Percentiles rank a stretch among this genome's conserved stretches.
These are phyloP conservation scores for Claviceps fusiformis DNA, from an alignment of 2,329 filamentous ascomycete species.

Conservation along the genomic window DNA sequence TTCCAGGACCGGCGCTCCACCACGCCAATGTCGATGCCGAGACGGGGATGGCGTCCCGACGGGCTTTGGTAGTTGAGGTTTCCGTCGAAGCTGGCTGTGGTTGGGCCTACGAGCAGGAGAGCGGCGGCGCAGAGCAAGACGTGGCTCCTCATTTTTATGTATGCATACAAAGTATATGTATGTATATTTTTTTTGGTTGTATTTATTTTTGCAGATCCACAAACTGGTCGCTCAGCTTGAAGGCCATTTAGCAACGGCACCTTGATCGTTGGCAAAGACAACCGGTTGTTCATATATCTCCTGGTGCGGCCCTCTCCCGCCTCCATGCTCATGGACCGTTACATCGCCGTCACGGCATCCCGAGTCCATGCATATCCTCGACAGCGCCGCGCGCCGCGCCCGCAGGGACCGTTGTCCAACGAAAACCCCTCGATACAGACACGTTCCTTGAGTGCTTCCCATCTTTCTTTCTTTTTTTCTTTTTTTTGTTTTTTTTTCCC, in stretches of 20 bases:
- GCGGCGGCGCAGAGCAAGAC: neutral
- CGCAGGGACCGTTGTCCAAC: neutral
- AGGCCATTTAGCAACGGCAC: no score
- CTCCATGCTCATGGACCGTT: neutral
- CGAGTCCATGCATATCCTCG: neutral
- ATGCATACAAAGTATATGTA: no score
- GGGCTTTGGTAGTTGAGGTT: constrained; percentile 59
- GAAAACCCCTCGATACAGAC: neutral
- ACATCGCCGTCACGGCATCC: neutral
- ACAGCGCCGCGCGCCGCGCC: neutral
- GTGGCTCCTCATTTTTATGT: constrained; percentile 1
- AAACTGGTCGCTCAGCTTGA: no score
- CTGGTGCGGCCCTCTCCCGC: no score
- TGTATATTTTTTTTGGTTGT: no score
- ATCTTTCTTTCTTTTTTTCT: neutral
- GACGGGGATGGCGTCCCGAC: constrained; percentile 46
- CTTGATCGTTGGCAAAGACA: neutral
- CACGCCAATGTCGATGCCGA: constrained; percentile 51
- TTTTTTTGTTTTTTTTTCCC: neutral
- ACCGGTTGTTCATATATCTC: neutral
- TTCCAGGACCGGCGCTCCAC: constrained; percentile 40
- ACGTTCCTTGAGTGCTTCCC: neutral
- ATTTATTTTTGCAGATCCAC: neutral
- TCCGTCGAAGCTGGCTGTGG: constrained; percentile 12
- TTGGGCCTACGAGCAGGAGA: neutral